phyloP scores from a whole-genome alignment of 768 basidiomycete genomes.

The Lactarius indigo region DNA sequence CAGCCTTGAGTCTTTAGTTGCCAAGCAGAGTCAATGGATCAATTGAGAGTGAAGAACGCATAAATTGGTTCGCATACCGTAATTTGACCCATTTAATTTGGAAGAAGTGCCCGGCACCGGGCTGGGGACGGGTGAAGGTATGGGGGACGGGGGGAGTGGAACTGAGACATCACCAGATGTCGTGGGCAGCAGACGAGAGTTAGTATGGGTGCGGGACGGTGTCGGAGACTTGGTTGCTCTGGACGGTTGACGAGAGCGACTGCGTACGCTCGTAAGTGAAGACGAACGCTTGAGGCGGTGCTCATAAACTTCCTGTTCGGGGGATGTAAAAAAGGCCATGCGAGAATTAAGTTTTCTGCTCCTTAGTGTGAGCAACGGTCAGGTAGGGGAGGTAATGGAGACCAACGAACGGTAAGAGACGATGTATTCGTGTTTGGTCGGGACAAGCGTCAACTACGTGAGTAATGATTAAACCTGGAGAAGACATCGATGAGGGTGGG shows the following conservation, averaged over 20 bases:
- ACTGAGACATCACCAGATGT: background rate
- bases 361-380: background rate
- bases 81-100: background rate
- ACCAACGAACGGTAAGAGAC: slow-evolving; percentile 5
- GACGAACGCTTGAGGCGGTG: slow-evolving; percentile 25
- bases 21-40: background rate
- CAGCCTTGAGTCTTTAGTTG: slow-evolving; percentile 1
- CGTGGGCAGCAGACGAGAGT: background rate
- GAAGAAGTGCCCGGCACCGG: background rate
- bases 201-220: background rate
- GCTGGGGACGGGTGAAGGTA: background rate
- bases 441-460: slow-evolving; percentile 20
- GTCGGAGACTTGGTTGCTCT: background rate
- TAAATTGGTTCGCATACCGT: background rate
- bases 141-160: background rate
- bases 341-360: slow-evolving; percentile 1
- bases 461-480: slow-evolving; percentile 12
- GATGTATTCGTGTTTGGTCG: slow-evolving; percentile 14
- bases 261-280: slow-evolving; percentile 15
- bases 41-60: background rate
- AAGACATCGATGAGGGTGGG: background rate
- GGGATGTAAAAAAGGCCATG: slow-evolving; percentile 25
- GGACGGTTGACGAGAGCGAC: slow-evolving; percentile 6
- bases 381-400: background rate
- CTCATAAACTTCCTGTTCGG: slow-evolving; percentile 17